Base-by-base conservation (phyloP, 148 eudicot genomes). In the Arbutus unedo region DNA sequence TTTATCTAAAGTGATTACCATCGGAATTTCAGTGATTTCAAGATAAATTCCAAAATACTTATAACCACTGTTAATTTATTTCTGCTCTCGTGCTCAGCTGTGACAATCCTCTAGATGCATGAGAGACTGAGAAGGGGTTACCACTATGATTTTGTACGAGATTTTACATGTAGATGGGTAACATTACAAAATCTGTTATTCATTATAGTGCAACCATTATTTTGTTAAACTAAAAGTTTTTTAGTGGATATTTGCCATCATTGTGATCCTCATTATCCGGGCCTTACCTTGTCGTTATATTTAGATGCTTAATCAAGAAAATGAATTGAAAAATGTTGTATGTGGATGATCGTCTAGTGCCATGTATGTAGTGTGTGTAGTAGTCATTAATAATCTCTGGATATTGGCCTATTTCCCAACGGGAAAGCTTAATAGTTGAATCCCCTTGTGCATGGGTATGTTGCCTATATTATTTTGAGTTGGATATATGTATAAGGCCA, bases 321-420 rank as follows among this genome's bases (percentile, higher is more conserved):
- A 38, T 80, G 45, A 38, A 38, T 23, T 41, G 18, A 31, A 21
- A 67, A 62, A 80, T 68, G 56, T 47, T 64, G 47, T 44, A 50
- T 48, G 78, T 79, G 76, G 76, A 80, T 60, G 50, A 50, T 79
- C 43, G 25, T 60, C 55, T 79, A 62, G 18, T 80, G 62, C 49
- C 71, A 51, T 21, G 49, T 51, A 16, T 25, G 13, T 3, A 43
- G 43, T 66, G 4, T 66, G 67, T 25, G 71, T 10, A 9, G 71
- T 4, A 10, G 71, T 41, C 21, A 15, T 18, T 78, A 48, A 78
- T 59, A 49, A 6, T 62, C 2, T 60, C 49, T 47, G 45, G 68
- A n/a, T 62, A 11, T 51, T 45, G 31, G 38, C 21, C 51, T 44
- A 72, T 72, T 48, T 73, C 51, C 6, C 51, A 16, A 19, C 43